Conservation (phyloP, 106 monocot species). For the Dioscorea alata region DNA sequence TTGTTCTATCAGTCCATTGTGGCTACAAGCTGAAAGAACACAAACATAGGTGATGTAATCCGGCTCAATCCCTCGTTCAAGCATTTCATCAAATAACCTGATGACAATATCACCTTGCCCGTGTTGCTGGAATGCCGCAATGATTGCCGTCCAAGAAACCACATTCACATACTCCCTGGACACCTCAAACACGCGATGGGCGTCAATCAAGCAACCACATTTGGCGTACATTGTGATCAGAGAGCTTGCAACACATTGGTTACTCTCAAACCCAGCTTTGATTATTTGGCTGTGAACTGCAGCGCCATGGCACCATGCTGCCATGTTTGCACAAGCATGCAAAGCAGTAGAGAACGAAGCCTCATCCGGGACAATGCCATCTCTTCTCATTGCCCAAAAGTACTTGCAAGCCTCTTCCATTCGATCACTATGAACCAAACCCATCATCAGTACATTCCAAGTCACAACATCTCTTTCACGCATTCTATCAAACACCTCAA, state of each 20-base stretch:
- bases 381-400: conserved; percentile 21
- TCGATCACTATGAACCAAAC: conserved; percentile 9
- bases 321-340: conserved; percentile 23
- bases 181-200: conserved; percentile 14
- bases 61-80: conserved; percentile 12
- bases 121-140: conserved; percentile 23
- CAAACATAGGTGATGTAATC: conserved; percentile 26
- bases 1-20: conserved; percentile 29
- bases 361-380: conserved; percentile 17
- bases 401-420: conserved; percentile 17
- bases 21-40: conserved; percentile 40
- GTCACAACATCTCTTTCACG: conserved; percentile 10
- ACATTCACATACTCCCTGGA: conserved; percentile 10
- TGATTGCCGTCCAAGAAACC: conserved; percentile 32
- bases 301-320: conserved; percentile 17
- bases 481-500: conserved; percentile 4
- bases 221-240: conserved; percentile 30
- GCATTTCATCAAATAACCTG: conserved; percentile 22
- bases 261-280: conserved; percentile 13
- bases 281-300: conserved; percentile 15
- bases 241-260: conserved; percentile 4
- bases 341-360: conserved; percentile 28
- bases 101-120: conserved; percentile 22
- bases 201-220: conserved; percentile 28
- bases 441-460: conserved; percentile 25